Base-by-base conservation (phyloP, 2,329 filamentous ascomycete species). In the Ascomycota sp. region DNA sequence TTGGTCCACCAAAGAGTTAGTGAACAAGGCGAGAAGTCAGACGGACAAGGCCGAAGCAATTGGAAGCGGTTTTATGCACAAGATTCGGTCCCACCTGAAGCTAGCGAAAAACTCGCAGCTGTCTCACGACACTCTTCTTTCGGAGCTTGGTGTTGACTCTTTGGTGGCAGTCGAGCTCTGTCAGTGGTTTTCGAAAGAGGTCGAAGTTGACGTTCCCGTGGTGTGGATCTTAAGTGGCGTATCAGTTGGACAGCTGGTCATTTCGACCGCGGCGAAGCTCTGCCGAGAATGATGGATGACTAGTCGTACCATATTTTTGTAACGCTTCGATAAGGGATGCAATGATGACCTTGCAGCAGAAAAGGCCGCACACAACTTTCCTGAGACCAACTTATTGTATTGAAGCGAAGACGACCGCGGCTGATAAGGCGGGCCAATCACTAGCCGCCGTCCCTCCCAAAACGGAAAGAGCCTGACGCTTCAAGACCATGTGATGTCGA, bases 101-200 rank as follows among this genome's bases (percentile, higher is more conserved):
- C 24, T 25, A 5, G 24, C 24, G 5, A n/a, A 13, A 7, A 13
- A 25, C 11, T n/a, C 24, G 24, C 11, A 25, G 5, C 24, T 25
- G 5, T 7, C 5, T 13, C 6, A 25, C 24, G 24, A 25, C 5
- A 25, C 24, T 5, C 24, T 25, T 13, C 24, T 25, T n/a, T n/a
- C n/a, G n/a, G n/a, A 7, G 39, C 47, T n/a, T 44, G 53, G 4
- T 44, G 37, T 6, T 54, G 59, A 30, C 61, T 50, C 35, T 56
- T 60, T 13, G 55, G 61, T 32, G 51, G 51, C 3, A 57, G 61
- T 23, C 21, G 21, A 23, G 21, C 7, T 23, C 21, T 10, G 21
- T 10, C 7, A 10, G 7, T 23, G 21, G 21, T 23, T 23, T 10
- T 7, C 10, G 21, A 10, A 7, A 7, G 21, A 23, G 21, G 35